Conservation (phyloP, 1,284 basidiomycete species). For the Tremellales sp. region DNA sequence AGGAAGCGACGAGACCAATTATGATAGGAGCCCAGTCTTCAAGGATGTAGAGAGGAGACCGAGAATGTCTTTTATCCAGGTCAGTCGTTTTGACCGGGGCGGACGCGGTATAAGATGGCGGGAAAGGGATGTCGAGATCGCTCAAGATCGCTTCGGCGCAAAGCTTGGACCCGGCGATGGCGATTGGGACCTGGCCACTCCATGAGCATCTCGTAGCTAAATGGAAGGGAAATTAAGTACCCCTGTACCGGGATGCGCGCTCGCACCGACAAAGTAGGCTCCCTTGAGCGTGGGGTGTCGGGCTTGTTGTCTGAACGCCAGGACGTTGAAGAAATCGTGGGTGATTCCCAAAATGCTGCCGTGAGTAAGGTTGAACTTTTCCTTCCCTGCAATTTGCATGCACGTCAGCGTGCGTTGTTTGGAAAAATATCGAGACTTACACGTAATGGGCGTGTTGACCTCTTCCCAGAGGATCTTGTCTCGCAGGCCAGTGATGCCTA, state of each 20-base stretch:
- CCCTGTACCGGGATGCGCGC: slow-evolving; percentile 41
- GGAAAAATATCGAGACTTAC: slow-evolving; percentile 20
- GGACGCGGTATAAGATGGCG: slow-evolving; percentile 16
- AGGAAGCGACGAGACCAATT: neutral
- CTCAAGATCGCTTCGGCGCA: slow-evolving; percentile 32
- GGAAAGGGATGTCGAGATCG: slow-evolving; percentile 23
- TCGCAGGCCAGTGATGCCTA: slow-evolving; percentile 31
- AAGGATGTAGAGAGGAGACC: neutral
- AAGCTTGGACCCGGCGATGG: slow-evolving; percentile 39
- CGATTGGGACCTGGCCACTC: slow-evolving; percentile 32
- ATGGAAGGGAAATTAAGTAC: slow-evolving; percentile 14
- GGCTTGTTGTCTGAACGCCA: slow-evolving; percentile 38
- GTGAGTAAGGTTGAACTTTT: slow-evolving; percentile 46
- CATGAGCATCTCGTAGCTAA: neutral
- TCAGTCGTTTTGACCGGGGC: neutral
- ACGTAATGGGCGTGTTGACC: slow-evolving; percentile 43
- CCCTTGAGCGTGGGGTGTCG: slow-evolving; percentile 31
- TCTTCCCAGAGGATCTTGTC: slow-evolving; percentile 42
- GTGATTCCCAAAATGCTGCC: slow-evolving; percentile 46
- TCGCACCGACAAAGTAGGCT: slow-evolving; percentile 44
- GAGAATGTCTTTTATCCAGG: neutral
- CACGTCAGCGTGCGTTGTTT: neutral
- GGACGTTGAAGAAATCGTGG: slow-evolving; percentile 47
- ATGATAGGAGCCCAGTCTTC: neutral
- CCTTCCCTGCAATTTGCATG: slow-evolving; percentile 32